Base-by-base conservation (phyloP, 805 yeast species). In the Lipomyces lipofer region DNA sequence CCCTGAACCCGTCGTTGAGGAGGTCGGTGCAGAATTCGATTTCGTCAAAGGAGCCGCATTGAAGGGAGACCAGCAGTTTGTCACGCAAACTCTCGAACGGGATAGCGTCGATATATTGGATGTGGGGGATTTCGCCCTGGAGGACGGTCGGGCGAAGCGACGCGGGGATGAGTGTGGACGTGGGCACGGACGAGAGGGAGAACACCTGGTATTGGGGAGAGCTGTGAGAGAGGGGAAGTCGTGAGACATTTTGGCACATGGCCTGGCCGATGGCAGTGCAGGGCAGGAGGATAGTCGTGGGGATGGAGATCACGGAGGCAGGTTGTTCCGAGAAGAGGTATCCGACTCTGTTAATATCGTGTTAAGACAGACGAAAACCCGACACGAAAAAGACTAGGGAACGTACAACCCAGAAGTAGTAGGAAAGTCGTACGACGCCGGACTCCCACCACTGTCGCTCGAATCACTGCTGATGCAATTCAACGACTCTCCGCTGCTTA, bases 51-150 rank as follows among this genome's bases (percentile, higher is more conserved):
- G 47, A 22, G n/a, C 59, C 59, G 13, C 33, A 12, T 9, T 47
- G 48, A 24, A 55, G 28, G n/a, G 42, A 38, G 27, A 32, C 22
- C 32, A 55, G 49, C 19, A 55, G 38, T 21, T 46, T 12, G 50
- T 55, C 52, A 33, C 59, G 55, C 36, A 55, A 30, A 4, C 35
- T 17, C 22, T 49, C 27, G 19, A 55, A 55, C 25, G 59, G 59
- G 27, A 55, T 42, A 8, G 59, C 59, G 40, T 55, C 59, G 8
- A 55, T 47, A 29, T 55, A 55, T 21, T 55, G 59, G 35, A 51
- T 46, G 43, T 55, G 59, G 12, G 59, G 55, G 4, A 55, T 35
- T 4, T 40, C 13, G 25, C 52, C 55, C 24, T 55, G 59, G 22
- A 55, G 39, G 33, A 24, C 27, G n/a, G 59, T 49, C 6, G 59